Evolutionary conservation across 192 early-diverging fungal genomes (phyloP).

Genomic region (Rhizoclosmatium globosum): DNA sequence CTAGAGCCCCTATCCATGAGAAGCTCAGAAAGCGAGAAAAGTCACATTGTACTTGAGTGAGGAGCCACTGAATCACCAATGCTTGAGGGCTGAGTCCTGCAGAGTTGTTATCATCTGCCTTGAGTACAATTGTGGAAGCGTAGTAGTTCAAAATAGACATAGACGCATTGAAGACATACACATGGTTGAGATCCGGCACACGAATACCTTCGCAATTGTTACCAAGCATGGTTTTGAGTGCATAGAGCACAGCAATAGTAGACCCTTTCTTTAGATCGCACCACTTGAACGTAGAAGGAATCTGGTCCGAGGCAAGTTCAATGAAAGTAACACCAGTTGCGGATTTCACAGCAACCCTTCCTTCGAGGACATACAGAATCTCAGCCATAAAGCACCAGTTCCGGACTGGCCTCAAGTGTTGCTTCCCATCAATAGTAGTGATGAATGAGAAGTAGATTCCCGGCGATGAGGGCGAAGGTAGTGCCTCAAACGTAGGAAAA

Average conservation of each 20-base stretch:
- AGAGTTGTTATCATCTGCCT: neutral
- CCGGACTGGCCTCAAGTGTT: neutral
- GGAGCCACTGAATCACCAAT: slow-evolving; percentile 5
- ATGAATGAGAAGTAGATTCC: neutral
- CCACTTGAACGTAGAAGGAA: neutral
- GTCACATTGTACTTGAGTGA: neutral
- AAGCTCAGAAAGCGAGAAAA: too few relatives aligned
- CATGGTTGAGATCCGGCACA: neutral
- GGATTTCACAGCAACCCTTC: neutral
- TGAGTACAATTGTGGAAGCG: neutral
- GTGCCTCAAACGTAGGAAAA: neutral
- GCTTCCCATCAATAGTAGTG: neutral
- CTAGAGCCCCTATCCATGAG: too few relatives aligned
- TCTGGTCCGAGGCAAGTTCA: neutral
- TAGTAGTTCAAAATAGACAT: neutral
- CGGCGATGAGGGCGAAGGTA: neutral
- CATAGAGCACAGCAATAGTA: neutral
- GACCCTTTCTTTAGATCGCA: neutral
- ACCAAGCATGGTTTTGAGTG: neutral
- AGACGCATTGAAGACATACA: neutral
- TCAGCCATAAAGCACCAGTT: neutral
- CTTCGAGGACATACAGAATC: neutral
- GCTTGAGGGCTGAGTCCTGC: neutral
- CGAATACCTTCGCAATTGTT: neutral
- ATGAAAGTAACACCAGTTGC: neutral